These are phyloP conservation scores for Crithidia expoeki DNA, from an alignment of 208 protist species.

Conservation along the genomic window DNA sequence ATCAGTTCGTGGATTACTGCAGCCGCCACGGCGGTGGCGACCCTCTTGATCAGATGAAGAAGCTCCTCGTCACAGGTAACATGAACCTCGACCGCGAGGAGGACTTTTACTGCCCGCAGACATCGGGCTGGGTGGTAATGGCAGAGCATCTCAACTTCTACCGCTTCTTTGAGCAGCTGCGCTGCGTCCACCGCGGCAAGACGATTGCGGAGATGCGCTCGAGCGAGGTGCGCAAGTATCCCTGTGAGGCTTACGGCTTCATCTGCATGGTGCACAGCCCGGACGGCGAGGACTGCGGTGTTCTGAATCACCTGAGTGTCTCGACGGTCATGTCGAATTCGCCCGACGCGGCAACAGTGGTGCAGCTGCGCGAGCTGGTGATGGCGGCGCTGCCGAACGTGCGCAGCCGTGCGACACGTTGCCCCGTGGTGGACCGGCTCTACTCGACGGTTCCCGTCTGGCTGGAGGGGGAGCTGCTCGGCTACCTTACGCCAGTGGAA, in stretches of 20 bases:
- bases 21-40: constrained; percentile 42
- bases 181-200: constrained; percentile 97
- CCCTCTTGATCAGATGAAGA: constrained; percentile 57
- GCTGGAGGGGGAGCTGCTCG: constrained; percentile 92
- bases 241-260: constrained; percentile 99
- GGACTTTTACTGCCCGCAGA: constrained; percentile 92
- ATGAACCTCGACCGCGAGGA: constrained; percentile 84
- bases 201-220: constrained; percentile 99
- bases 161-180: constrained; percentile 99
- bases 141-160: constrained; percentile 99
- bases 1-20: constrained; percentile 62
- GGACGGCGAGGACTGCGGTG: constrained; percentile 99
- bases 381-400: constrained; percentile 49
- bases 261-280: constrained; percentile 99
- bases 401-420: constrained; percentile 38
- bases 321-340: constrained; percentile 79
- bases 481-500: constrained; percentile 72
- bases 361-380: constrained; percentile 49
- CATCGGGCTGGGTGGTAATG: constrained; percentile 96
- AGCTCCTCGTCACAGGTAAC: constrained; percentile 86
- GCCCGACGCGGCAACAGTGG: constrained; percentile 23
- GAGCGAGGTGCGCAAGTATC: constrained; percentile 98
- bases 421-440: constrained; percentile 51
- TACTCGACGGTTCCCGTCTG: constrained; percentile 86
- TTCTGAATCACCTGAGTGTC: constrained; percentile 98